These are phyloP conservation scores for Apiospora aurea DNA, from an alignment of 2,329 filamentous ascomycete genomes.

Conservation along the genomic window DNA sequence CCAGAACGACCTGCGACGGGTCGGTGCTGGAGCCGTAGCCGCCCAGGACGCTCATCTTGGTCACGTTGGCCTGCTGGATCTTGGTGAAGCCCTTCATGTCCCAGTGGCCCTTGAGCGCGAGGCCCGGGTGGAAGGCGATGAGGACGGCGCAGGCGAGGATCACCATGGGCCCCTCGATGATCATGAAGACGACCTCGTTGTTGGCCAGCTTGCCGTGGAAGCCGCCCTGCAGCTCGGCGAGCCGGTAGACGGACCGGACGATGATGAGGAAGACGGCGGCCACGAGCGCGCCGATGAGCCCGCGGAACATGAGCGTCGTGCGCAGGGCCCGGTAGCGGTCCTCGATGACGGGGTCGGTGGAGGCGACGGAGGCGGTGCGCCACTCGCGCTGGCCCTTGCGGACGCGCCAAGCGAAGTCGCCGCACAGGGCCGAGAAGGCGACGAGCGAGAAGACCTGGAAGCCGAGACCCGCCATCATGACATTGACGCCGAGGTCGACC, in stretches of 20 bases:
- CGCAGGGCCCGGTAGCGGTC: not conserved
- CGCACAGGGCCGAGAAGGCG: constrained; percentile 56
- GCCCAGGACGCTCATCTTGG: not conserved
- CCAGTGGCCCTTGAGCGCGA: constrained; percentile 27
- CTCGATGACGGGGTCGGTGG: not conserved
- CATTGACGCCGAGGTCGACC: constrained; percentile 48
- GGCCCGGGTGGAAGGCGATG: constrained; percentile 42
- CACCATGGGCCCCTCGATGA: constrained; percentile 52
- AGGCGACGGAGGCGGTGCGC: not conserved
- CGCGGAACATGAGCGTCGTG: constrained; percentile 49
- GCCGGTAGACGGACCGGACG: constrained; percentile 64
- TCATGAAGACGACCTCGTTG: constrained; percentile 56
- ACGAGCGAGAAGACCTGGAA: constrained; percentile 64
- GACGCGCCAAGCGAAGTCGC: constrained; percentile 44
- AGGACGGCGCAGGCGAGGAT: constrained; percentile 38
- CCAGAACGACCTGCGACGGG: not conserved
- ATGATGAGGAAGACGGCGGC: constrained; percentile 62
- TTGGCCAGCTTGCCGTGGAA: constrained; percentile 59
- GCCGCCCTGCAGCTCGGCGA: constrained; percentile 64
- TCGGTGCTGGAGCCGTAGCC: not conserved
- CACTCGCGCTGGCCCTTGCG: constrained; percentile 6
- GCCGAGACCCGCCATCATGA: constrained; percentile 61
- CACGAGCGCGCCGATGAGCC: constrained; percentile 41
- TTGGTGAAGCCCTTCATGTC: constrained; percentile 9
- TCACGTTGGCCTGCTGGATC: not conserved